phyloP scores from a whole-genome alignment of 2,329 filamentous ascomycete genomes.

The Aspergillus uvarum region DNA sequence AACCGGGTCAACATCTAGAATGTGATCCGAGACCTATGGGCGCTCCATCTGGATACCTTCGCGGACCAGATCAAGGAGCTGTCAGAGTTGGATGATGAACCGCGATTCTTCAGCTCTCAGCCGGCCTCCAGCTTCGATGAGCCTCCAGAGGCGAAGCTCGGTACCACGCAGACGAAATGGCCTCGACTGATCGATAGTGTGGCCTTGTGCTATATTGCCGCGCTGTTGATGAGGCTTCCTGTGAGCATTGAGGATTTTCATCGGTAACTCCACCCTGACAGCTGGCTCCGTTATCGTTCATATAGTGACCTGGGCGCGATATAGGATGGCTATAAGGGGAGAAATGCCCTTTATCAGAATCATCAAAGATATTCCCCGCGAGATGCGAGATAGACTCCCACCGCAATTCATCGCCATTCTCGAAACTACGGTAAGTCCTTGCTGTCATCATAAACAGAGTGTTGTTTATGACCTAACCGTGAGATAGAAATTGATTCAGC shows the following conservation, averaged over 20 bases:
- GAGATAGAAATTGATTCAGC: slow-evolving; percentile 39
- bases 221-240: slow-evolving; percentile 72
- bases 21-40: slow-evolving; percentile 82
- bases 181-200: slow-evolving; percentile 75
- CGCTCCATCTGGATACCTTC: slow-evolving; percentile 65
- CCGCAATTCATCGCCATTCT: slow-evolving; percentile 41
- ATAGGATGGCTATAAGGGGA: slow-evolving; percentile 59
- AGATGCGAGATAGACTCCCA: slow-evolving; percentile 48
- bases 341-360: slow-evolving; percentile 72
- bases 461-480: slow-evolving; percentile 5
- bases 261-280: slow-evolving; percentile 28
- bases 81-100: slow-evolving; percentile 37
- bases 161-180: slow-evolving; percentile 39
- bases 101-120: slow-evolving; percentile 61
- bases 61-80: slow-evolving; percentile 45
- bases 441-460: neutral
- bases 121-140: slow-evolving; percentile 48
- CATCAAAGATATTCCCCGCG: slow-evolving; percentile 44
- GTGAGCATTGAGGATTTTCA: slow-evolving; percentile 72
- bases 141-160: slow-evolving; percentile 34
- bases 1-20: slow-evolving; percentile 33
- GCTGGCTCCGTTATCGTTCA: neutral
- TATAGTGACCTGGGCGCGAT: neutral
- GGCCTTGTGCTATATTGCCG: slow-evolving; percentile 75
- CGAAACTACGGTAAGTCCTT: slow-evolving; percentile 37